Conservation (phyloP, 805 yeast species). For the Sugiyamaella chiloensis region DNA sequence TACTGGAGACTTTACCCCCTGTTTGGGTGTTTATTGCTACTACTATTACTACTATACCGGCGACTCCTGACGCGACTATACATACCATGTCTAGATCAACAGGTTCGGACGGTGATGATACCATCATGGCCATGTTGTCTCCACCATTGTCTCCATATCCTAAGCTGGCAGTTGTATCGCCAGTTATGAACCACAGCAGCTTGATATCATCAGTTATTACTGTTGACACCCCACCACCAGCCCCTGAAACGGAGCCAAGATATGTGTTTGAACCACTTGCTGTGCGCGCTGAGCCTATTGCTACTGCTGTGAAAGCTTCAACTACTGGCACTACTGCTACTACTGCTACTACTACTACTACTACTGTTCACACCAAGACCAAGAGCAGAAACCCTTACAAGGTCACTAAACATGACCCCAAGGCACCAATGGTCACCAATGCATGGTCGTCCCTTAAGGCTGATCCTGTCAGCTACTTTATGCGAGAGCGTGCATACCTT, state of each 20-base stretch:
- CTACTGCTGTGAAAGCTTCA: not conserved
- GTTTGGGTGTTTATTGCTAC: too few relatives aligned
- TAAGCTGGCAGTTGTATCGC: constrained; percentile 16
- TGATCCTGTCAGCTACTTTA: constrained; percentile 31
- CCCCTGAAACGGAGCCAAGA: not conserved
- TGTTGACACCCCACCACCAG: not conserved
- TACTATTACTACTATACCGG: too few relatives aligned
- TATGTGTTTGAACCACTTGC: not conserved
- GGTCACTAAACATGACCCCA: constrained; percentile 20
- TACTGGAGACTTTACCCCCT: too few relatives aligned
- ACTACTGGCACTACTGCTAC: not conserved
- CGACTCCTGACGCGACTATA: too few relatives aligned
- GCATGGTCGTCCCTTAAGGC: constrained; percentile 30
- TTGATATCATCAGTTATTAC: not conserved
- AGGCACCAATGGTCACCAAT: constrained; percentile 28
- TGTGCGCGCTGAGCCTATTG: not conserved
- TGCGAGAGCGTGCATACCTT: constrained; percentile 30
- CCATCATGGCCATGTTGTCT: constrained; percentile 26
- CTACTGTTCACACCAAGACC: not conserved
- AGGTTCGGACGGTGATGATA: not conserved
- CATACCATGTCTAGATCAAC: not conserved
- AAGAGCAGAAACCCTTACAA: constrained; percentile 6
- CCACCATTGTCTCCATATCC: constrained; percentile 35
- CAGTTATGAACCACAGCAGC: not conserved
- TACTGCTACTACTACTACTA: not conserved